Base-by-base conservation (phyloP, 768 basidiomycete species). In the Pleurotus cornucopiae region DNA sequence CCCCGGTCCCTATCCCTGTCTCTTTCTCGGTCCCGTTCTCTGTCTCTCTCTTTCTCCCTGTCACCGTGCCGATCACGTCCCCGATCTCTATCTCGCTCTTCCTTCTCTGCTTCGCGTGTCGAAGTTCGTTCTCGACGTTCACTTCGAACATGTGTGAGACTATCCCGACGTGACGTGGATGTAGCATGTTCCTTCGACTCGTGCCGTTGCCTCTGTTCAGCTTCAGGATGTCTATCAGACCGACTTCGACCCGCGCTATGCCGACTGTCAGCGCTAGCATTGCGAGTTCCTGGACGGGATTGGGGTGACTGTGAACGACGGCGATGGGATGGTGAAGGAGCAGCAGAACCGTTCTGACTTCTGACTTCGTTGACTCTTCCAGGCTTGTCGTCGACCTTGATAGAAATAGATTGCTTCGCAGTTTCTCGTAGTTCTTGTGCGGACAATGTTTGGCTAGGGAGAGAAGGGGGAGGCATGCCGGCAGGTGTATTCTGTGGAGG, bases 351-450 rank as follows among this genome's bases (percentile, higher is more conserved):
- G 62, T 74, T 76, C 51, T 77, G 79, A 60, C 70, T 71, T 16
- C 82, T 79, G 12, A 68, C 62, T 49, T 79, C 78, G 13, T 62
- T 62, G 4, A 60, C 65, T 53, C 60, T 62, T 11, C 40, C 53
- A 26, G 63, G 63, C 38, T 71, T 75, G 47, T 78, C 77, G 26
- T 81, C 80, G 18, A 62, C 59, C 58, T 74, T 74, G 12, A 77
- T 76, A 3, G 74, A 26, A 43, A 85, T 79, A 13, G 82, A 77
- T 63, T 88, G 85, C 63, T 86, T 88, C 5, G 89, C 90, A 2
- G 87, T 90, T 65, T 89, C 88, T 49, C 91, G 80, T 13, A 91
- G 76, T 62, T 90, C 90, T 61, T 91, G 88, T 1, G 89, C 89
- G 7, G 86, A 88, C 5, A 75, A 70, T 0, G 89, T 91, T 63